These are phyloP conservation scores for Rhodotorula graminis DNA, from an alignment of 768 basidiomycete genomes.

Conservation along the genomic window DNA sequence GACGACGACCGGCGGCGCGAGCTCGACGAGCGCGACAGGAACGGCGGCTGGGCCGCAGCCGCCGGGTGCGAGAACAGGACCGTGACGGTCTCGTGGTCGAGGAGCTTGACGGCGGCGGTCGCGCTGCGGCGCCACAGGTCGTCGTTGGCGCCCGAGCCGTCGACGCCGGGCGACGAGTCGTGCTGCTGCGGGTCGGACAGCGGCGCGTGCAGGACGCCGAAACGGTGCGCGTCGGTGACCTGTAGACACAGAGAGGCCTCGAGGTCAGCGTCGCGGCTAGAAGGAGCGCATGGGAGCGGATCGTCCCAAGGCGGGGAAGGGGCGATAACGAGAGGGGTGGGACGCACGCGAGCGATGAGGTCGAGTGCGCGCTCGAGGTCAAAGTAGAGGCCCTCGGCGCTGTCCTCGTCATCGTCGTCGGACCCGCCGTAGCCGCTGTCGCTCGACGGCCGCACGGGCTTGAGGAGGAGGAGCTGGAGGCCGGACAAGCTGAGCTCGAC, in stretches of 20 bases:
- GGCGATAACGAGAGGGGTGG: not conserved
- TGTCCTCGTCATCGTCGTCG: slow-evolving; percentile 13
- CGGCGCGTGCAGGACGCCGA: slow-evolving; percentile 21
- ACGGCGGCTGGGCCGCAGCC: not conserved
- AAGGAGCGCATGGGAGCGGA: not conserved
- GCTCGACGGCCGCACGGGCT: not conserved
- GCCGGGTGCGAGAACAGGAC: not conserved
- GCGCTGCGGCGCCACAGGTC: slow-evolving; percentile 8
- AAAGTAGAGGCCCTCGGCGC: slow-evolving; percentile 15
- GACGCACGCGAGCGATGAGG: slow-evolving; percentile 24
- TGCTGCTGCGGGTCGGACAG: not conserved
- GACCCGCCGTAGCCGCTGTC: not conserved
- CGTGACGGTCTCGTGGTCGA: slow-evolving; percentile 15
- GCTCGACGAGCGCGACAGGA: not conserved
- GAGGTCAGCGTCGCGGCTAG: not conserved
- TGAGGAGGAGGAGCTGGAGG: slow-evolving; percentile 21
- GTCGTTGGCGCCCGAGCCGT: not conserved
- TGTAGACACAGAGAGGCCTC: not conserved
- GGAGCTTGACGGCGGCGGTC: not conserved
- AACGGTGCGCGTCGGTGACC: slow-evolving; percentile 33
- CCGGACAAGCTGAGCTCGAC: slow-evolving; percentile 18
- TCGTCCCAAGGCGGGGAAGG: not conserved
- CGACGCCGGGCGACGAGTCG: not conserved
- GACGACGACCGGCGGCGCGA: not conserved
- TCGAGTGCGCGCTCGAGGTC: slow-evolving; percentile 15